Base-by-base conservation (phyloP, 805 yeast genomes). In the Pichia eremophila region DNA sequence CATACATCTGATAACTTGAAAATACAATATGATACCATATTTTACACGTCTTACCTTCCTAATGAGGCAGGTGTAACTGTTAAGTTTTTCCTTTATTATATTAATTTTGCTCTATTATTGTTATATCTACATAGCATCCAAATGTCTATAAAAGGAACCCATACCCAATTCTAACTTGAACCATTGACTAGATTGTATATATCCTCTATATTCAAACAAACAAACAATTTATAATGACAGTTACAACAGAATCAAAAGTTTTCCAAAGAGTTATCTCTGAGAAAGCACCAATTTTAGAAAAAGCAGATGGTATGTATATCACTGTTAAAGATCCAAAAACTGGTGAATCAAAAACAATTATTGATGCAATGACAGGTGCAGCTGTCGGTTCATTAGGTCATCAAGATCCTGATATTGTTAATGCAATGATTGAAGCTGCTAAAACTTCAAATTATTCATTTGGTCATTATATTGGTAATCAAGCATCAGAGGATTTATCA, bases 281-380 rank as follows among this genome's bases (percentile, higher is more conserved):
- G 28, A 48, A 48, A 9, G 44, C 59, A 7, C 57, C 59, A 46
- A 46, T 57, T 41, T 42, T 56, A 35, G 48, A 44, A 25, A 51
- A 48, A 25, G 59, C 58, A 5, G 52, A 55, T 39, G 59, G 59
- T 27, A 46, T 55, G 44, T 46, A 55, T 32, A 48, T 56, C 10
- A 55, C 58, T 11, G 39, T 51, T 25, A 69, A 66, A 50, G 74
- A 72, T 48, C 71, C 72, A 29, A 58, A 63, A 35, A 71, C 73
- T 19, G 70, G 68, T 41, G 63, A 64, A 39, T 55, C 58, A 41
- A 56, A 49, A 14, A 57, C 58, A n/a, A 51, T 70, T 17, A 53
- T 71, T 43, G 78, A 73, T 58, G 77, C 68, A 27, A 60, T 63
- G 54, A 70, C 75, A n/a, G 78, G 78, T 52, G 79, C 78, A n/a